These are phyloP conservation scores for Polygonum aviculare DNA, from an alignment of 148 eudicot genomes.

Conservation along the genomic window DNA sequence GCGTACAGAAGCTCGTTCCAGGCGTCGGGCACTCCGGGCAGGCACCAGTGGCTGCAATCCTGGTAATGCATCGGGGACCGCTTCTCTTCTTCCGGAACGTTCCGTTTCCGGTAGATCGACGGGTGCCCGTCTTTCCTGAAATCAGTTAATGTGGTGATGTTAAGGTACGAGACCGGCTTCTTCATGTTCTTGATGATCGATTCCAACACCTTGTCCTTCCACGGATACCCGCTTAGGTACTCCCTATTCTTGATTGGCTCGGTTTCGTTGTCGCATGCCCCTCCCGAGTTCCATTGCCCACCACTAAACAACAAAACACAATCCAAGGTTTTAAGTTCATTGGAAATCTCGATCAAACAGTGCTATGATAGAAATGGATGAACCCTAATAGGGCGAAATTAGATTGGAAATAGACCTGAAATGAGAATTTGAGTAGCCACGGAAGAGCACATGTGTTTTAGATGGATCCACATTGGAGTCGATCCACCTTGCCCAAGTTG, in stretches of 20 bases:
- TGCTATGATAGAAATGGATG: no score
- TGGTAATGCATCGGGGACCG: slow-evolving; percentile 50
- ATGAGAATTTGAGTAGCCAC: slow-evolving; percentile 91
- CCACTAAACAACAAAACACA: slow-evolving; percentile 42
- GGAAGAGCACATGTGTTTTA: slow-evolving; percentile 64
- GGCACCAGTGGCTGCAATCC: slow-evolving; percentile 99
- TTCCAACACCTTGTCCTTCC: slow-evolving; percentile 66
- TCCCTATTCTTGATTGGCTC: slow-evolving; percentile 66
- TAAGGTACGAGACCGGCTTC: slow-evolving; percentile 54
- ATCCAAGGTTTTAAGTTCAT: neutral
- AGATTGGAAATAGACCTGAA: slow-evolving; percentile 47
- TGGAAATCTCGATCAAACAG: neutral
- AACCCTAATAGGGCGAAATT: neutral
- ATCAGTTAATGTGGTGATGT: slow-evolving; percentile 72
- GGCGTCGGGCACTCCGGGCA: slow-evolving; percentile 90
- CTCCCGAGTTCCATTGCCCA: slow-evolving; percentile 97
- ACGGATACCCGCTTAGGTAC: slow-evolving; percentile 51
- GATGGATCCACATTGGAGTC: slow-evolving; percentile 57
- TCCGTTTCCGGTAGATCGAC: slow-evolving; percentile 57
- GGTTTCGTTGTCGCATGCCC: slow-evolving; percentile 70
- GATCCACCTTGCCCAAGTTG: slow-evolving; percentile 96
- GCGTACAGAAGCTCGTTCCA: slow-evolving; percentile 95
- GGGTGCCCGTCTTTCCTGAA: slow-evolving; percentile 90
- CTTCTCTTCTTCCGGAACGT: slow-evolving; percentile 33
- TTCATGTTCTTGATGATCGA: slow-evolving; percentile 57